These are phyloP conservation scores for Ceratobasidium sp. DNA, from an alignment of 1,284 basidiomycete species.

Conservation along the genomic window DNA sequence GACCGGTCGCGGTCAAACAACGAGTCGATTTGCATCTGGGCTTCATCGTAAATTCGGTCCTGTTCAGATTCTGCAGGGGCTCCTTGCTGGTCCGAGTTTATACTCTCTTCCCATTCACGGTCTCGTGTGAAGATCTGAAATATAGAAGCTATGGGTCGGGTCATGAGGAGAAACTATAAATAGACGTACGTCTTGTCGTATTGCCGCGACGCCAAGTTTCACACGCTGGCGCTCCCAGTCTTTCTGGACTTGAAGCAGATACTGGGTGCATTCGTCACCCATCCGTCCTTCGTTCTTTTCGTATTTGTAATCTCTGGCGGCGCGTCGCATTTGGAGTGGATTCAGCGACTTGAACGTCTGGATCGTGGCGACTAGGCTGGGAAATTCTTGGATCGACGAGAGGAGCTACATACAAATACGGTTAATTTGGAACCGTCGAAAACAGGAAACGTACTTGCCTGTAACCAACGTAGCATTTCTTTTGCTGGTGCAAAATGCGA, in stretches of 20 bases:
- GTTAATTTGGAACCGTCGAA: too few relatives aligned
- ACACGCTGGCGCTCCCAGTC: constrained; percentile 95
- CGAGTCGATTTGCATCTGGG: constrained; percentile 76
- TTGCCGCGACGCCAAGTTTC: constrained; percentile 81
- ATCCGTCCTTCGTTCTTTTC: constrained; percentile 93
- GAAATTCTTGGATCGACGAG: constrained; percentile 87
- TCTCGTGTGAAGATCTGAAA: constrained; percentile 75
- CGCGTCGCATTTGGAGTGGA: constrained; percentile 95
- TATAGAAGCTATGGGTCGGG: neutral
- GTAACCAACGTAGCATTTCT: constrained; percentile 89
- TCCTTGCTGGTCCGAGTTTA: constrained; percentile 61
- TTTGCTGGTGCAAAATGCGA: constrained; percentile 87
- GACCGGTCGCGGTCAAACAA: constrained; percentile 79
- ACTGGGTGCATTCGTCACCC: constrained; percentile 95
- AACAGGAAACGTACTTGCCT: constrained; percentile 65
- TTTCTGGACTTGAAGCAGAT: constrained; percentile 92
- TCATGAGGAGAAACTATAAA: neutral
- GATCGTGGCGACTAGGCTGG: constrained; percentile 89
- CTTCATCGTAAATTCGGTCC: constrained; percentile 50
- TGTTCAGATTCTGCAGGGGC: constrained; percentile 48
- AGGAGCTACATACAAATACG: constrained; percentile 70
- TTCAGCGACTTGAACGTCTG: constrained; percentile 90
- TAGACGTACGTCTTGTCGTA: constrained; percentile 77
- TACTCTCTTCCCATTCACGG: constrained; percentile 69
- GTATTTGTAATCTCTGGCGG: constrained; percentile 93